Evolutionary conservation across 805 yeast species (phyloP), one percentile per base, ranked within the genome.

Genomic region (Lipomyces spencermartinsiae): DNA sequence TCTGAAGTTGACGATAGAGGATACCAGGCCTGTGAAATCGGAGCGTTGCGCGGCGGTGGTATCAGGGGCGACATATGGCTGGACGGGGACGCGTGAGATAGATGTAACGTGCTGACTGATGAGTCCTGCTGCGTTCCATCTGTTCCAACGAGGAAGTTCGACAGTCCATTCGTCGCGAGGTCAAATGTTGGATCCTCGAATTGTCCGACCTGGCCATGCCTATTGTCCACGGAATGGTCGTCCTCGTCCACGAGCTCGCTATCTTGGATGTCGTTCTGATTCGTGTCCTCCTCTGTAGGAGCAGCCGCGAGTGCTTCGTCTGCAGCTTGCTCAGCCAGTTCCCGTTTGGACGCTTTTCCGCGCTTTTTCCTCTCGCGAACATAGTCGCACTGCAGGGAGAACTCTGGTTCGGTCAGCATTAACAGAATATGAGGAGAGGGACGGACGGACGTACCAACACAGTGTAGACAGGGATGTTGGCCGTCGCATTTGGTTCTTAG

Each of bases 401-500:
- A 51, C 54, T 67, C 6, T 73, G 68, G 0, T 76, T 72, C 49
- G 29, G 49, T 33, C 8, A 29, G 12, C 16, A 14, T 31, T 7
- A 37, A 22, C 12, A 19, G 12, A 7, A 14, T 16, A 19, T 29
- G 33, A 19, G 29, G 8, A 29, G 31, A 33, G 39, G 33, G 10
- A 22, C 43, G 12, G 8, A 39, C 9, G 19, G n/a, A 56, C 74
- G 39, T 69, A 62, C 77, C 78, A 0, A 68, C 25, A 64, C 87
- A 84, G 66, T 81, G 84, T 1, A 76, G 71, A 69, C 86, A 84
- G 0, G 86, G 87, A 1, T 71, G 70, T 25, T 75, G 76, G 2
- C 87, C 87, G 64, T 83, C 83, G 73, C 87, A 84, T 67, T 82
- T 83, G 1, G 85, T 82, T 65, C 86, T 76, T 58, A 80, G 80